Evolutionary conservation across 1,284 basidiomycete species (phyloP).

Genomic region (Cryptococcus amylolentus): DNA sequence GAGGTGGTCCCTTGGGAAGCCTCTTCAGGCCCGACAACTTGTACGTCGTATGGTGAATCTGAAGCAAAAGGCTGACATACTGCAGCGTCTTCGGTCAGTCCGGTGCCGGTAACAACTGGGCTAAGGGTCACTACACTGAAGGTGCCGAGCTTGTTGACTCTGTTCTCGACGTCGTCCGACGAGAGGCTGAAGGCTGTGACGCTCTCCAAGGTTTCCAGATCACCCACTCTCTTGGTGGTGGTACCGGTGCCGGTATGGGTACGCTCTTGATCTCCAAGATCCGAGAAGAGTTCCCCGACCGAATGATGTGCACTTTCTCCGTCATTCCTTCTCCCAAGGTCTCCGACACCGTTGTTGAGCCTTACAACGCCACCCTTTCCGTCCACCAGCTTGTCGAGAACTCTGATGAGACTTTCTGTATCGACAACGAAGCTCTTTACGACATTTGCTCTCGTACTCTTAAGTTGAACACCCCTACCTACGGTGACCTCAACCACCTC

Average conservation of each 20-base stretch:
- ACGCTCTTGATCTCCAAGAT: slow-evolving; percentile 62
- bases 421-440: slow-evolving; percentile 96
- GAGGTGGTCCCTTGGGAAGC: slow-evolving; percentile 58
- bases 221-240: slow-evolving; percentile 61
- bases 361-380: slow-evolving; percentile 62
- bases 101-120: slow-evolving; percentile 60
- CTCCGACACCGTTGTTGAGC: slow-evolving; percentile 61
- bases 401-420: slow-evolving; percentile 63
- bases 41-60: slow-evolving; percentile 11
- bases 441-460: slow-evolving; percentile 97
- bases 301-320: slow-evolving; percentile 63
- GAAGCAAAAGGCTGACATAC: slow-evolving; percentile 3
- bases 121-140: slow-evolving; percentile 56
- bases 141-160: slow-evolving; percentile 58
- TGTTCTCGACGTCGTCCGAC: slow-evolving; percentile 59
- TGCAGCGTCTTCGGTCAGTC: slow-evolving; percentile 55
- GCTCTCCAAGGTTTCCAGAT: slow-evolving; percentile 61
- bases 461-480: slow-evolving; percentile 88
- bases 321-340: slow-evolving; percentile 62
- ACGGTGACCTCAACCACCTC: slow-evolving; percentile 95
- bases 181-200: slow-evolving; percentile 59
- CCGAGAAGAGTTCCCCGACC: slow-evolving; percentile 61
- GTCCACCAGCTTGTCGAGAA: slow-evolving; percentile 63
- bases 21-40: slow-evolving; percentile 61
- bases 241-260: slow-evolving; percentile 63